phyloP scores from a whole-genome alignment of 1,284 basidiomycete genomes.

The Trametes pubescens region DNA sequence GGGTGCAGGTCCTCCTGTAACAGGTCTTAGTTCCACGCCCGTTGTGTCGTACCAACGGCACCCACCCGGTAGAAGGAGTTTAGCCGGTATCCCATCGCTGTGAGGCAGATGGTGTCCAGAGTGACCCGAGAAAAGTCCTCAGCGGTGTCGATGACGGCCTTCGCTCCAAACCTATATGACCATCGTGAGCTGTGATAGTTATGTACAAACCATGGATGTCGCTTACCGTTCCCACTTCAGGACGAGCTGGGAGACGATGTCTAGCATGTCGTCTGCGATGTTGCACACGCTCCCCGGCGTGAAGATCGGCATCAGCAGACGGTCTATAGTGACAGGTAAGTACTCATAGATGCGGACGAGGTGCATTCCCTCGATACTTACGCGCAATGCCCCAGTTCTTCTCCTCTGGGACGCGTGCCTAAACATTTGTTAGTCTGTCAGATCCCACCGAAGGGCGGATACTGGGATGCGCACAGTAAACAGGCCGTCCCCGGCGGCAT shows the following conservation, averaged over 20 bases:
- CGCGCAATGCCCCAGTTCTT: slow-evolving; percentile 57
- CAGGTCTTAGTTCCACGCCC: neutral
- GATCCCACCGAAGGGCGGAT: neutral
- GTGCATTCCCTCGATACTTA: slow-evolving; percentile 35
- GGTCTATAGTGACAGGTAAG: slow-evolving; percentile 43
- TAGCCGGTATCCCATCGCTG: slow-evolving; percentile 54
- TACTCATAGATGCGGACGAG: neutral
- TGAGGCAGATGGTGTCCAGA: slow-evolving; percentile 54
- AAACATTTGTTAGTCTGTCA: neutral
- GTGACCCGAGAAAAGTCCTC: slow-evolving; percentile 57
- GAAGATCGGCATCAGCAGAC: slow-evolving; percentile 61
- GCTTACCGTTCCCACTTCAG: slow-evolving; percentile 54
- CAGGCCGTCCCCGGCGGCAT: slow-evolving; percentile 54
- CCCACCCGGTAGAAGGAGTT: slow-evolving; percentile 40
- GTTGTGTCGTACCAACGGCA: no score
- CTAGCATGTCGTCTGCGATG: slow-evolving; percentile 60
- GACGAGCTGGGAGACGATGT: slow-evolving; percentile 55
- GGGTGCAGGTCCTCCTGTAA: slow-evolving; percentile 47
- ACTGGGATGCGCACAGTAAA: slow-evolving; percentile 44
- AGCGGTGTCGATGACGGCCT: slow-evolving; percentile 50
- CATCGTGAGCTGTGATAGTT: neutral
- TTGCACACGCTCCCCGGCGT: slow-evolving; percentile 51
- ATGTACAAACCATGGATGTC: neutral
- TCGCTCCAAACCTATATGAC: slow-evolving; percentile 49
- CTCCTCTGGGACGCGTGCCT: slow-evolving; percentile 47